Percentiles rank a stretch among this genome's conserved stretches.
Conservation (phyloP, 2,329 filamentous ascomycete genomes). For the Fusarium devonianum region DNA sequence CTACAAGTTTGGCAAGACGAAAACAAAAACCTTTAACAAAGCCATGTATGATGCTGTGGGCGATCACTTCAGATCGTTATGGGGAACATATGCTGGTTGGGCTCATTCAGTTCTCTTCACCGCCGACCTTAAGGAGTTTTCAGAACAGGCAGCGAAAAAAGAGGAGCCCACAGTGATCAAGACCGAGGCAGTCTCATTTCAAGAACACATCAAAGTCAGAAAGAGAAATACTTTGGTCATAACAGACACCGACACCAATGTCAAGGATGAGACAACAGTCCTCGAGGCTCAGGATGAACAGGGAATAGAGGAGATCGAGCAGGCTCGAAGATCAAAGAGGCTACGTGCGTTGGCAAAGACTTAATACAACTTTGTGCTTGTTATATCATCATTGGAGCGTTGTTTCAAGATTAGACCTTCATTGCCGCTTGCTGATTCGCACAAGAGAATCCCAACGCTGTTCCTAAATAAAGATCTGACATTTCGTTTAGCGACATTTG, state of each 20-base stretch:
- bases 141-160: constrained; percentile 60
- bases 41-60: constrained; percentile 88
- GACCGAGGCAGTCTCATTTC: constrained; percentile 36
- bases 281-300: constrained; percentile 22
- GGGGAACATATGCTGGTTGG: constrained; percentile 96
- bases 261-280: constrained; percentile 27
- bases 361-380: background rate
- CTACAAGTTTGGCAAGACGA: constrained; percentile 89
- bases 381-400: too few relatives aligned
- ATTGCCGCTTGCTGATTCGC: too few relatives aligned
- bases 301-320: constrained; percentile 14
- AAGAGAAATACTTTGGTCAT: constrained; percentile 37
- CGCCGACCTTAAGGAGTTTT: constrained; percentile 86
- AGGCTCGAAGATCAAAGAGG: constrained; percentile 40
- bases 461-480: too few relatives aligned
- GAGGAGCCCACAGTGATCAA: constrained; percentile 27
- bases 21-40: constrained; percentile 85
- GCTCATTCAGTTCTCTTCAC: constrained; percentile 97
- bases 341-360: constrained; percentile 34
- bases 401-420: too few relatives aligned
- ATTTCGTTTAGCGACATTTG: too few relatives aligned
- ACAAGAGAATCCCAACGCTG: too few relatives aligned
- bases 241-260: constrained; percentile 23
- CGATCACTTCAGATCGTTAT: constrained; percentile 85
- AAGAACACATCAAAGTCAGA: constrained; percentile 31